Conservation (phyloP, 495 filamentous ascomycete species). For the Penicillium arizonense region DNA sequence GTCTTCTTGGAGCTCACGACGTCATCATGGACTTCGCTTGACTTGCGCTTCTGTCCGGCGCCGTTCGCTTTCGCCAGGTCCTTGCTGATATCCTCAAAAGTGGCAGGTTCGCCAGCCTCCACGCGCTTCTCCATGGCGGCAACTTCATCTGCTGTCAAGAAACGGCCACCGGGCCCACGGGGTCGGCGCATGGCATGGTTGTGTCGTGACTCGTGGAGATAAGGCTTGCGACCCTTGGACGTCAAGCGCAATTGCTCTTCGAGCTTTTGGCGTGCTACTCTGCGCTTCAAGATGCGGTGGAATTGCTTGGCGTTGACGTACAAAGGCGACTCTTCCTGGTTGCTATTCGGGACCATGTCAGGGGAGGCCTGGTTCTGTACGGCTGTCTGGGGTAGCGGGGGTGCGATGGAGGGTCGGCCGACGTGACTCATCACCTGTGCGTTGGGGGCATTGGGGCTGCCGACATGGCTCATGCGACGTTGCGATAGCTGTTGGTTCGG, state of each 20-base stretch:
- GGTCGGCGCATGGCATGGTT: constrained; percentile 98
- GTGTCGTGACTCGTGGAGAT: constrained; percentile 97
- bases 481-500: constrained; percentile 46
- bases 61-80: constrained; percentile 24
- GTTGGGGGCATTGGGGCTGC: constrained; percentile 46
- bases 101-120: constrained; percentile 26
- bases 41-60: constrained; percentile 50
- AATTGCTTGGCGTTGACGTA: constrained; percentile 99
- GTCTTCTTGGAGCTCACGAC: constrained; percentile 45
- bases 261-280: constrained; percentile 88
- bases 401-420: constrained; percentile 45
- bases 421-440: constrained; percentile 50
- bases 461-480: constrained; percentile 51
- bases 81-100: constrained; percentile 32
- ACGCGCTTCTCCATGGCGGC: constrained; percentile 73
- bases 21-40: constrained; percentile 45
- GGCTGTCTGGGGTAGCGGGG: constrained; percentile 46
- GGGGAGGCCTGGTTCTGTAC: constrained; percentile 75
- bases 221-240: constrained; percentile 93
- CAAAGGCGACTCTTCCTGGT: constrained; percentile 83
- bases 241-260: constrained; percentile 90
- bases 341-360: constrained; percentile 70
- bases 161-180: constrained; percentile 92
- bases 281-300: constrained; percentile 90
- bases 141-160: constrained; percentile 97